These are phyloP conservation scores for Pyrenula aspistea DNA, from an alignment of 495 filamentous ascomycete species.

Conservation along the genomic window DNA sequence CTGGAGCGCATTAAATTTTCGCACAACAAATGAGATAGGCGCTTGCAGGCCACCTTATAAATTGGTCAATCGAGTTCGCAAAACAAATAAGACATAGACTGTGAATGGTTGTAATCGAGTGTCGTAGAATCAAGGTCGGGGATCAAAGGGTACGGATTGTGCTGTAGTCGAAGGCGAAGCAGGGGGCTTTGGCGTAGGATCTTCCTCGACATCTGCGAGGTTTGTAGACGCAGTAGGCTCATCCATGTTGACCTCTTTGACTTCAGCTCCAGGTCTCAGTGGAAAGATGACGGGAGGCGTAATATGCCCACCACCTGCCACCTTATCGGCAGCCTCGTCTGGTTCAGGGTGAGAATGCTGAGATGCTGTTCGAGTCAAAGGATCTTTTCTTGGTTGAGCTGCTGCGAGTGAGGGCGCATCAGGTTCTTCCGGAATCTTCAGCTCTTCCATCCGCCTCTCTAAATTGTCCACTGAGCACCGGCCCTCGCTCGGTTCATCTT, in stretches of 20 bases:
- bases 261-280: neutral
- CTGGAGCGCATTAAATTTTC: neutral
- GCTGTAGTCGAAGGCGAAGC: neutral
- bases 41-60: neutral
- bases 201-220: neutral
- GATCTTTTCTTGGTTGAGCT: constrained; percentile 13
- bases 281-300: constrained; percentile 21
- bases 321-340: neutral
- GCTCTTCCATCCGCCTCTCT: constrained; percentile 16
- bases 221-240: neutral
- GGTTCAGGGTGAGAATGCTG: constrained; percentile 2
- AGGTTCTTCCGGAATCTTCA: constrained; percentile 29
- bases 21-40: neutral
- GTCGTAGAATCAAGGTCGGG: too few species aligned
- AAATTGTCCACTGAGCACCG: constrained; percentile 12
- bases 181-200: neutral
- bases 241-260: neutral
- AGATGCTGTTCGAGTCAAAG: constrained; percentile 9
- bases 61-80: neutral
- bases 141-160: too few species aligned
- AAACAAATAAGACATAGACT: neutral
- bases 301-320: constrained; percentile 15
- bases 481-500: constrained; percentile 21
- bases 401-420: constrained; percentile 9
- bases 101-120: too few species aligned